phyloP scores from a whole-genome alignment of 2,329 filamentous ascomycete genomes.

The Colletotrichum cereale region DNA sequence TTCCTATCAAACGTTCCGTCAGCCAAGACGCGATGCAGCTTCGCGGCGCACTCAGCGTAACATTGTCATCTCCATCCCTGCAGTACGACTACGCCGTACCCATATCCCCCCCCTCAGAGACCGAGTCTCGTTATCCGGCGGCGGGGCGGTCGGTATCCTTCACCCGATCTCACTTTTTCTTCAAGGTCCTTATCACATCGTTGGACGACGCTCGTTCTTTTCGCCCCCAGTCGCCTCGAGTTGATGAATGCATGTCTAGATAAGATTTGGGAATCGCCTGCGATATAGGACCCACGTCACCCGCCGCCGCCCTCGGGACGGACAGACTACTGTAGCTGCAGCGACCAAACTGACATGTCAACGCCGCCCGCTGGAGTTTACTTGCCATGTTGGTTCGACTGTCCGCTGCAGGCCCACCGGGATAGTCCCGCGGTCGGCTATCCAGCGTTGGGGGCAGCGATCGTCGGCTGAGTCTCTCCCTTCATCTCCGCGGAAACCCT shows the following conservation, averaged over 20 bases:
- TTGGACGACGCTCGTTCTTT: not conserved
- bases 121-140: conserved; percentile 24
- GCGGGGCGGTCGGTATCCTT: conserved; percentile 18
- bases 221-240: not conserved
- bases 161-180: not conserved
- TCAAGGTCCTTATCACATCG: not conserved
- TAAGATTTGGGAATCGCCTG: not conserved
- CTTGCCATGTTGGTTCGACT: conserved; percentile 4
- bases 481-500: conserved; percentile 33
- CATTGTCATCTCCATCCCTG: conserved; percentile 23
- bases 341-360: conserved; percentile 5
- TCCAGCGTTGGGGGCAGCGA: conserved; percentile 2
- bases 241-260: not conserved
- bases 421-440: conserved; percentile 17
- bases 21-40: conserved; percentile 20
- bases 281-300: not conserved
- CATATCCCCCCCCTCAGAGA: not conserved
- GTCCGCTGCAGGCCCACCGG: not conserved
- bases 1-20: conserved; percentile 10
- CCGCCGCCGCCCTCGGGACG: not conserved
- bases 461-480: not conserved
- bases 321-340: not conserved
- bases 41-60: conserved; percentile 17
- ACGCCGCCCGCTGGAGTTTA: not conserved
- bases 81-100: too few species aligned